These are phyloP conservation scores for Phialocephala subalpina DNA, from an alignment of 2,329 filamentous ascomycete species.

Conservation along the genomic window DNA sequence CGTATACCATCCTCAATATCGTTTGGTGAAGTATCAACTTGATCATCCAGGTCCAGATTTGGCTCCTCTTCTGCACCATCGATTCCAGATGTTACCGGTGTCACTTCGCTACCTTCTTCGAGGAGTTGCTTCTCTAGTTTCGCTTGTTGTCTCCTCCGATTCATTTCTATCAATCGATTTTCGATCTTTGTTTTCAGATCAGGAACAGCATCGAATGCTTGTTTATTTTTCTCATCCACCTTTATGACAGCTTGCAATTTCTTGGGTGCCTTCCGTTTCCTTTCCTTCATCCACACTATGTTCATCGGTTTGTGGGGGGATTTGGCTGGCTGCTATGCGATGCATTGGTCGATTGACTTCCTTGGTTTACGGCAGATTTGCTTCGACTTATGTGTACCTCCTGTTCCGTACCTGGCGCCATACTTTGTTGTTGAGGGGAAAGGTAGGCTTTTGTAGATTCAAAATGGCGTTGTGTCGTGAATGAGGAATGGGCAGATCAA, in stretches of 20 bases:
- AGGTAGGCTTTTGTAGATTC: not conserved
- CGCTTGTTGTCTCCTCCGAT: not conserved
- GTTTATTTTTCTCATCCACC: not conserved
- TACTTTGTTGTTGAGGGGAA: not conserved
- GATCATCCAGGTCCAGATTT: not conserved
- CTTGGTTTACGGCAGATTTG: not conserved
- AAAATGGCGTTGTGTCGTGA: not conserved
- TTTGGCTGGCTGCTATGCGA: not conserved
- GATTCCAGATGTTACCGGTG: not conserved
- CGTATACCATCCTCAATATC: not conserved
- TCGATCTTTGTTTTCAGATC: conserved; percentile 1
- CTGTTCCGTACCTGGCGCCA: not conserved
- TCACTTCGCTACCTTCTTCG: not conserved
- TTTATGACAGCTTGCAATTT: not conserved
- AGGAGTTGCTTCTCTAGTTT: not conserved
- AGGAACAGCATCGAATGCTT: not conserved
- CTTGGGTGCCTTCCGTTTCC: not conserved
- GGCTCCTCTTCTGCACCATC: not conserved
- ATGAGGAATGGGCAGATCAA: not conserved
- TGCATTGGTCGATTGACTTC: not conserved
- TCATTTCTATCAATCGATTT: not conserved
- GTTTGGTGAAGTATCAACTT: not conserved
- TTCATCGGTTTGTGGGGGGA: not conserved
- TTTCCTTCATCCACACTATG: not conserved
- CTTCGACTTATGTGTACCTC: not conserved